A percentile compares a stretch with the other conserved stretches of the same genome.
phyloP scores from a whole-genome alignment of 768 basidiomycete species.

The Galerina marginata region DNA sequence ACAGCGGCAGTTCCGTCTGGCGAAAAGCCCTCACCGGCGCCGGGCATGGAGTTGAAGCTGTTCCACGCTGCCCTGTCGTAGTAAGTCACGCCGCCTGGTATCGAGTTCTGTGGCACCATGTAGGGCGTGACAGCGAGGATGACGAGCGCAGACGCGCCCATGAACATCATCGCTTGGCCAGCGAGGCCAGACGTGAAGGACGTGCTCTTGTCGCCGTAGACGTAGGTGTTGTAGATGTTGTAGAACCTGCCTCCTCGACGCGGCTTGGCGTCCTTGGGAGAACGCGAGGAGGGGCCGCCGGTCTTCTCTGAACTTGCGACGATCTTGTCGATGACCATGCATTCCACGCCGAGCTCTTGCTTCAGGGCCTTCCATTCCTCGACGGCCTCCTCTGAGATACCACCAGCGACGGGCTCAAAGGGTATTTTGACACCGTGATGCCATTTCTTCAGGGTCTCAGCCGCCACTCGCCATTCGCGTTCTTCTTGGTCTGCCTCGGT shows the following conservation, averaged over 20 bases:
- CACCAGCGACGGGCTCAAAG: conserved; percentile 49
- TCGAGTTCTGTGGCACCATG: conserved; percentile 57
- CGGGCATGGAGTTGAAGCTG: conserved; percentile 76
- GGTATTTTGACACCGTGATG: conserved; percentile 64
- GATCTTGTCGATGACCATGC: conserved; percentile 76
- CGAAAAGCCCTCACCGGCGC: conserved; percentile 71
- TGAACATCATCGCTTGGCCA: conserved; percentile 59
- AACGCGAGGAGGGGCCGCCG: conserved; percentile 1
- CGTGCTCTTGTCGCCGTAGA: conserved; percentile 46
- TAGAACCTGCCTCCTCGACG: conserved; percentile 65
- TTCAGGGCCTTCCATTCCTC: conserved; percentile 85
- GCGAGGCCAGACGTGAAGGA: conserved; percentile 37
- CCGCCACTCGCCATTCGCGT: conserved; percentile 55
- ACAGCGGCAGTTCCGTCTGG: conserved; percentile 63
- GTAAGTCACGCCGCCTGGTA: conserved; percentile 72
- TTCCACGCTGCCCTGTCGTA: conserved; percentile 83
- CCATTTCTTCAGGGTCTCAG: conserved; percentile 70
- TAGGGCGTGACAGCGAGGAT: conserved; percentile 67
- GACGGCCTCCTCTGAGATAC: conserved; percentile 67
- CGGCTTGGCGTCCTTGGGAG: conserved; percentile 21
- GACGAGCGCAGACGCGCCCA: conserved; percentile 66
- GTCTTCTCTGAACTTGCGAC: conserved; percentile 44
- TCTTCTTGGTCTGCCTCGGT: conserved; percentile 52
- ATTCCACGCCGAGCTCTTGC: conserved; percentile 79
- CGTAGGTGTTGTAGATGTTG: conserved; percentile 85